Base-by-base conservation (phyloP, 2,329 filamentous ascomycete species). In the Neurospora sp. region DNA sequence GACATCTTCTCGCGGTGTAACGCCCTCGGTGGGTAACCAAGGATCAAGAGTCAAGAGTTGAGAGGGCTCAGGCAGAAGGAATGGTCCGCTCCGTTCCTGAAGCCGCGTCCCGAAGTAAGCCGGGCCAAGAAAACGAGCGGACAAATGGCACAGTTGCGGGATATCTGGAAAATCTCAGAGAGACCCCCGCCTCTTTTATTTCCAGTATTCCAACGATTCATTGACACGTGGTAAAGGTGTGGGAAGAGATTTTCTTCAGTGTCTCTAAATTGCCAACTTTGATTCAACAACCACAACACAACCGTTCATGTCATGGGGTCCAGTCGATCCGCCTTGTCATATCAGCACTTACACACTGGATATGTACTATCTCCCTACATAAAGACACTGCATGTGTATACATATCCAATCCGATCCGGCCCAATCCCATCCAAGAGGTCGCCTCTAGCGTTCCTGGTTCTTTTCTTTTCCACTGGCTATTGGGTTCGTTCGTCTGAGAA, bases 171-270 rank as follows among this genome's bases (percentile, higher is more conserved):
- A 62, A 62, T 10, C 13, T n/a, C 6, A 6, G 3, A 36, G 52
- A 62, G 5, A 36, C 8, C 52, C 52, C 28, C 6, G 46, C 46
- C 52, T 62, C 28, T 62, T 36, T 33, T 5, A 62, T 36, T 62
- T 17, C 52, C 38, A 68, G 19, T 43, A 58, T 77, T 39, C 75
- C 75, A 76, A 76, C 76, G 70, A 71, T 70, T 66, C 72, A 39
- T 68, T 75, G 75, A 76, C 75, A 76, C 75, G 75, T 76, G 74
- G 75, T 74, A 66, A 62, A 66, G 71, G 70, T 71, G 70, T 69
- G 67, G 52, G 23, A 62, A 62, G 52, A n/a, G 52, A 62, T n/a
- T 33, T 62, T 15, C 13, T 62, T 9, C 23, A 36, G 8, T 36
- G 52, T 62, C 15, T 33, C 52, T 36, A 11, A 5, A 36, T 62